Base-by-base conservation (phyloP, 2,329 filamentous ascomycete species). In the Trichoderma koningii region DNA sequence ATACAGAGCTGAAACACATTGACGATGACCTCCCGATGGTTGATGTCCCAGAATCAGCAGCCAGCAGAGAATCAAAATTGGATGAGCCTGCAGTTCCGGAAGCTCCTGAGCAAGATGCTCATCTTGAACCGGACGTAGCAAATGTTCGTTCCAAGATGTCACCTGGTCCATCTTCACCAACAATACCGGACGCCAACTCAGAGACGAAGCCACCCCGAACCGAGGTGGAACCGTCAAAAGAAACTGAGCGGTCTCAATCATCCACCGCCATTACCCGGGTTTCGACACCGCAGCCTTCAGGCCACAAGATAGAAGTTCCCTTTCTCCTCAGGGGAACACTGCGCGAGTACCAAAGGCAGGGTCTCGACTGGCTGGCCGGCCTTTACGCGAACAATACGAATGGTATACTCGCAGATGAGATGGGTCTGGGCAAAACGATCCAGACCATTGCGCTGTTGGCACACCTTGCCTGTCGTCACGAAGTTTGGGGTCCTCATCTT, bases 371-470 rank as follows among this genome's bases (percentile, higher is more conserved):
- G 95, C 87, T 99, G 53, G 93, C 93, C 2, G 92, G 93, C 0
- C 83, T 99, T 1, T 98, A 99, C 74, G 89, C 89, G 17, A 96
- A 95, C 69, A 89, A 90, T 68, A 97, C 94, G 28, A 99, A 98
- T 72, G 95, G 95, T 23, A 99, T 99, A 63, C 81, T 99, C 21
- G 95, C 95, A 1, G 96, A 99, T 73, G 95, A 99, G 75, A 99
- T 99, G 95, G 95, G 95, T 68, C 84, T 99, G 3, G 95, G 95
- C 9, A 99, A 99, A 78, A 99, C 95, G 0, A 98, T 99, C 53
- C 95, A 99, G 75, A 99, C 95, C 0, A 99, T 99, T 72, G 89
- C 96, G 3, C 81, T 99, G 3, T 82, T 99, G 44, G 95, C 95
- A 5, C 94, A 99, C 75, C 83, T 99, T 42, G 95, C 96, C 9